Evolutionary conservation across 352 stramenopile species (phyloP), one percentile per base, ranked within the genome.

Genomic region (Phytopythium oedochilum): DNA sequence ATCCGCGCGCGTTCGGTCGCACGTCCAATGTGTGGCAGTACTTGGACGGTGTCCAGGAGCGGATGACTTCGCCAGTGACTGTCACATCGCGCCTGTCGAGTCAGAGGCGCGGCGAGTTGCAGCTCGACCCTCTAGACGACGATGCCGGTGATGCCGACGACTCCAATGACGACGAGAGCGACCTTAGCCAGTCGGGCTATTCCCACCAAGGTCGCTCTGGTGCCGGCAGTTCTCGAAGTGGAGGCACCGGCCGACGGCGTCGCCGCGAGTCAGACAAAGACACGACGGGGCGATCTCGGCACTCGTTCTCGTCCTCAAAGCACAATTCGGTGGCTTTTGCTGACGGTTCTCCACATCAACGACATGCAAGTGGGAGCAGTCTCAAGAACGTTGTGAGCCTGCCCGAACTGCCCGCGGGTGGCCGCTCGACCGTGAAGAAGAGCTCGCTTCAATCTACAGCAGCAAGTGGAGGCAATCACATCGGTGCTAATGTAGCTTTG

Each of bases 11-110:
- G 1, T 89, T 89, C 44, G 78, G 78, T 0, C 72, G 78, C 12
- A 85, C 78, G 12, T 89, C 78, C 10, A 89, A 89, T 36, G 63
- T 89, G 23, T 89, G 78, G 78, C 74, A 86, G 59, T 89, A 89
- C 56, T 49, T 88, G 58, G 73, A 86, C 39, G 47, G 60, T 0
- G 59, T 85, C 7, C 73, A 86, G 23, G 66, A 78, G 31, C 71
- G 68, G 2, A 59, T 63, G 32, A 78, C 72, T 10, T 59, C 59
- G 15, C 42, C 42, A 12, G 20, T 44, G 2, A 9, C 48, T 2
- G 9, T 20, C 12, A 15, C 12, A 3, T 38, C 45, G 26, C 23
- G 45, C 18, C 6, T n/a, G n/a, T 23, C 32, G n/a, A 34, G 25
- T 39, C 47, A 23, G 45, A 22, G 15, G 51, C 55, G 18, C 39